Evolutionary conservation across 176 grass and related monocot species (phyloP).

Genomic region (Zoysia japonica): DNA sequence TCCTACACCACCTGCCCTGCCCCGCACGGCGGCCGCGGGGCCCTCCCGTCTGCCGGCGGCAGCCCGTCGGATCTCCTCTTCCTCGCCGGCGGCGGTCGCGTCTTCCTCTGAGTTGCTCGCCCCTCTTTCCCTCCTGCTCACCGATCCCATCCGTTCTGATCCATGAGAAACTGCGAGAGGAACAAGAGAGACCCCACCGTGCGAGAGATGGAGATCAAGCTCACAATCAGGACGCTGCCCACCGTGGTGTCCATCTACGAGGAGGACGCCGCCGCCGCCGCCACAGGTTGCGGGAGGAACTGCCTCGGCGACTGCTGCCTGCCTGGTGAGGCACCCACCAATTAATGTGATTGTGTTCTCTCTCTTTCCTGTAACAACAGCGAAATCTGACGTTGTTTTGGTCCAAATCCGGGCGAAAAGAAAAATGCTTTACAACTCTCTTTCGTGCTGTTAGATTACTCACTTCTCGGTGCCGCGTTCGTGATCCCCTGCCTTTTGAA

Average conservation of each 20-base stretch:
- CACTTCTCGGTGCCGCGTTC: not conserved
- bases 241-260: conserved; percentile 96
- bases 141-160: not conserved
- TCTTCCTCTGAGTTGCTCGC: conserved; percentile 16
- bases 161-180: conserved; percentile 27
- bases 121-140: not conserved
- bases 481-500: not conserved
- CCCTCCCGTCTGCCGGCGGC: conserved; percentile 86
- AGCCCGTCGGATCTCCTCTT: conserved; percentile 98
- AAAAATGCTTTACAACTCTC: not conserved
- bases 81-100: conserved; percentile 83
- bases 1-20: conserved; percentile 51
- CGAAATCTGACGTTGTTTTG: conserved; percentile 25
- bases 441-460: not conserved
- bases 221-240: conserved; percentile 94
- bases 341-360: too few relatives aligned
- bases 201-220: conserved; percentile 59
- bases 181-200: not conserved
- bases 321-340: conserved; percentile 48
- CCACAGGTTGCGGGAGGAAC: conserved; percentile 61
- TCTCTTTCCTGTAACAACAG: not conserved
- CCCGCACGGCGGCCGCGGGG: conserved; percentile 92
- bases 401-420: not conserved
- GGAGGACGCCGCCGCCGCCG: conserved; percentile 49
- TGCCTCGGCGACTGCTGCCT: conserved; percentile 96